phyloP scores from a whole-genome alignment of 805 yeast genomes.

The Tetrapisispora iriomotensis region DNA sequence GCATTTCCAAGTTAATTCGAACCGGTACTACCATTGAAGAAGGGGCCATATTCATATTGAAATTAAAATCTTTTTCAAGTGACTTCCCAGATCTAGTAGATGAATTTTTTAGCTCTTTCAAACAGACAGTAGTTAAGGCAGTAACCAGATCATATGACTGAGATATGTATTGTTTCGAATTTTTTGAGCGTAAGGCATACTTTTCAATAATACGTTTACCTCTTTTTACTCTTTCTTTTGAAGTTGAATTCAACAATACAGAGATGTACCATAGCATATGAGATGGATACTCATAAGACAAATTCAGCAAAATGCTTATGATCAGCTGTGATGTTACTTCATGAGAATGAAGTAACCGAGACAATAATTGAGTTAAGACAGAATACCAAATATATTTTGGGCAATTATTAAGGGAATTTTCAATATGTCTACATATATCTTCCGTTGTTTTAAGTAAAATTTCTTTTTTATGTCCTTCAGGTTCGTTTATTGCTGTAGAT shows the following conservation, averaged over 20 bases:
- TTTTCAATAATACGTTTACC: conserved; percentile 38
- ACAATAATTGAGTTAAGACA: conserved; percentile 75
- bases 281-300: conserved; percentile 61
- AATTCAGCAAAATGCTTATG: conserved; percentile 43
- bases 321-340: conserved; percentile 46
- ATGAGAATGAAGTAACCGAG: conserved; percentile 63
- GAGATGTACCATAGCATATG: conserved; percentile 71
- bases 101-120: conserved; percentile 16
- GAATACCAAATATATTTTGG: conserved; percentile 65
- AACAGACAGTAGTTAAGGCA: conserved; percentile 21
- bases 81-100: conserved; percentile 24
- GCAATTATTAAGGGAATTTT: conserved; percentile 34
- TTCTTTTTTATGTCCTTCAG: conserved; percentile 21
- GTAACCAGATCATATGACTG: conserved; percentile 18
- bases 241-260: conserved; percentile 54
- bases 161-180: conserved; percentile 11
- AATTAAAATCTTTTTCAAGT: conserved; percentile 34
- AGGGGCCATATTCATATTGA: conserved; percentile 35
- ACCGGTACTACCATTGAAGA: conserved; percentile 63
- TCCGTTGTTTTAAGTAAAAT: conserved; percentile 30
- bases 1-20: conserved; percentile 55
- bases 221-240: conserved; percentile 34
- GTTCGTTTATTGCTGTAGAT: conserved; percentile 19
- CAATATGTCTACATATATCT: conserved; percentile 41
- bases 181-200: conserved; percentile 10